Evolutionary conservation across 2,329 filamentous ascomycete species (phyloP), one percentile per base, ranked within the genome.

Genomic region (Pseudocercospora eumusae): DNA sequence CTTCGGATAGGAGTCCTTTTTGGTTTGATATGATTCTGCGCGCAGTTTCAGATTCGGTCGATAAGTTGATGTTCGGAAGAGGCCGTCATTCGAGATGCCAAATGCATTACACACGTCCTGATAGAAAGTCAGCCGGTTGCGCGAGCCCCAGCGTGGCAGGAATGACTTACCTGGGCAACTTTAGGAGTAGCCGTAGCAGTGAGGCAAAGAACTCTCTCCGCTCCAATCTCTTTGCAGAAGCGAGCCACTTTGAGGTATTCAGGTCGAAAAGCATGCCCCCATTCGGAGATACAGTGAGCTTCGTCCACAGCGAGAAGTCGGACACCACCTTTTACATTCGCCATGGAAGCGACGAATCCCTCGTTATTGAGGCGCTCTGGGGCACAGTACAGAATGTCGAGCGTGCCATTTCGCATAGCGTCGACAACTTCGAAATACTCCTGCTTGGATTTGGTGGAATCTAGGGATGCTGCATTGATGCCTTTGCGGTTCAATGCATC

Each of bases 361-460:
- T 87, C 84, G 60, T 87, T 87, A 68, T 86, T 87, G 10, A 87
- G 75, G 6, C 83, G 77, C 70, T 87, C 85, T 0, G 85, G 85
- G 0, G 84, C 82, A 57, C 83, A 85, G 63, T 86, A 87, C 3
- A 87, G 72, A 1, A 87, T 69, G 3, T 83, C 81, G 7, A 87
- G 69, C 11, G 78, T 72, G 0, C 82, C 84, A 40, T 78, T 74
- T 15, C 78, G 75, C 57, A 82, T 70, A 56, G 82, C 76, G 3
- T 84, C 78, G 58, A 77, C 79, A 0, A 78, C 79, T 18, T 74
- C 59, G 1, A 78, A 62, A 56, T 77, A 75, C 53, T 78, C 68
- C 21, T 79, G 75, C 57, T 74, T 70, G 2, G 70, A 79, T 66
- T 85, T 86, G 4, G 79, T 83, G 0, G 84, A 87, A 68, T 87